Evolutionary conservation across 1,284 basidiomycete species (phyloP), one percentile per base, ranked within the genome.

Genomic region (Sanguinoderma infundibulare): DNA sequence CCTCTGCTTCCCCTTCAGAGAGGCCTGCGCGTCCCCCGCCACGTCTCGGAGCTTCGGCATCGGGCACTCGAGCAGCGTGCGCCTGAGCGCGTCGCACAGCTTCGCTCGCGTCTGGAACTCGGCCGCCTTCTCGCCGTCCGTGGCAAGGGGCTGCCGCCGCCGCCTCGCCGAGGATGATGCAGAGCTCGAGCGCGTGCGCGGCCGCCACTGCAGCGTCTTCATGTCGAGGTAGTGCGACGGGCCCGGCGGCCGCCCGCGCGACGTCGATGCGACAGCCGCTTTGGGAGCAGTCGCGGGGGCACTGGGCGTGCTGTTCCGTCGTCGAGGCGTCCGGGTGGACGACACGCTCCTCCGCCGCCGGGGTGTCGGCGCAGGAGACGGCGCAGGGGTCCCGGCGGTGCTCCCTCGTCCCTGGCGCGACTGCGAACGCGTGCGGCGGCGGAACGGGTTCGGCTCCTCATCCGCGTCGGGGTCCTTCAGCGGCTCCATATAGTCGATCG

Each of bases 221-320:
- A 58, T 46, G 47, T 66, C 65, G 17, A 66, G 62, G 34, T 66
- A 63, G 55, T 55, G 61, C 15, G 55, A 60, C 3, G 51, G 57
- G 34, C 26, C 46, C 50, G 0, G 24, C 4, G 24, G 12, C 9
- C 24, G 24, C 10, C 14, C 24, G 14, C 14, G 42, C 24, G 39
- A 26, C n/a, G 39, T 30, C 5, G 55, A 44, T 1, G 36, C 30
- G 6, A 26, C 49, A 8, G 36, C 38, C 17, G 42, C 5, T 20
- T 22, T 38, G 2, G 44, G 10, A 9, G 32, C 8, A 14, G 42
- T 17, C 3, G 34, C 34, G 24, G 59, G 50, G 0, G 42, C 9
- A 2, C n/a, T 15, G 1, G 46, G 36, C 7, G 56, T 39, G 28
- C 20, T 40, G 50, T 47, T 62, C 22, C 46, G 55, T 9, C 54